These are phyloP conservation scores for Bipolaris oryzae DNA, from an alignment of 2,329 filamentous ascomycete genomes.

Conservation along the genomic window DNA sequence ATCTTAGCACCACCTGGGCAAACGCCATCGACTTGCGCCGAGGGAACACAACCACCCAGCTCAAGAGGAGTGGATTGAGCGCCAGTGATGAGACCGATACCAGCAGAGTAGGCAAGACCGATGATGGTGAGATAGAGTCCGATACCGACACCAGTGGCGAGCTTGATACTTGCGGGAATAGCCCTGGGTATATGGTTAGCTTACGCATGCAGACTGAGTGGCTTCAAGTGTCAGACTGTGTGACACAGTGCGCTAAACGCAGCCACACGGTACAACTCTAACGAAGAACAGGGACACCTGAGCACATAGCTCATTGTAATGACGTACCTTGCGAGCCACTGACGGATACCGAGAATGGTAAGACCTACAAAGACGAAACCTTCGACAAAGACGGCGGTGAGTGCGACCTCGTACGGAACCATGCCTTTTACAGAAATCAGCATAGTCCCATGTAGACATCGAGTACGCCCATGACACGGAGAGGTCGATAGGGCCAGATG, in stretches of 20 bases:
- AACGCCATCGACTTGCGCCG: conserved; percentile 55
- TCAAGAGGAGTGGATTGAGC: conserved; percentile 71
- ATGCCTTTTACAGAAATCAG: conserved; percentile 44
- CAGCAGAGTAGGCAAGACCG: conserved; percentile 78
- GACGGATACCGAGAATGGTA: conserved; percentile 73
- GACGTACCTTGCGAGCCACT: conserved; percentile 62
- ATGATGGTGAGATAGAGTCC: conserved; percentile 81
- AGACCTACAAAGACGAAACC: conserved; percentile 84
- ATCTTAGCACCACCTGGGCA: conserved; percentile 74
- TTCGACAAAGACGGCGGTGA: conserved; percentile 88
- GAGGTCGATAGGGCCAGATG: conserved; percentile 4
- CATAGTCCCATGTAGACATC: conserved; percentile 9
- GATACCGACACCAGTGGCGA: conserved; percentile 84
- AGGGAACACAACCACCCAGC: conserved; percentile 72
- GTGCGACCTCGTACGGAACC: conserved; percentile 75
- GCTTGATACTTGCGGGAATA: conserved; percentile 83
- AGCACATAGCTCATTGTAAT: background rate
- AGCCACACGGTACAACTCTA: conserved; percentile 37
- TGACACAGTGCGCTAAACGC: background rate
- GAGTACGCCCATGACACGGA: conserved; percentile 5
- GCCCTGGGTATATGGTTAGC: conserved; percentile 62
- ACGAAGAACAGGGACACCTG: background rate
- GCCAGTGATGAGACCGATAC: conserved; percentile 79
- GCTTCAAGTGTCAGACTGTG: background rate
- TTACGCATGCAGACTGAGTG: background rate